A percentile compares a stretch with the other conserved stretches of the same genome.
These are phyloP conservation scores for Verticillium nubilum DNA, from an alignment of 2,329 filamentous ascomycete species.

Conservation along the genomic window DNA sequence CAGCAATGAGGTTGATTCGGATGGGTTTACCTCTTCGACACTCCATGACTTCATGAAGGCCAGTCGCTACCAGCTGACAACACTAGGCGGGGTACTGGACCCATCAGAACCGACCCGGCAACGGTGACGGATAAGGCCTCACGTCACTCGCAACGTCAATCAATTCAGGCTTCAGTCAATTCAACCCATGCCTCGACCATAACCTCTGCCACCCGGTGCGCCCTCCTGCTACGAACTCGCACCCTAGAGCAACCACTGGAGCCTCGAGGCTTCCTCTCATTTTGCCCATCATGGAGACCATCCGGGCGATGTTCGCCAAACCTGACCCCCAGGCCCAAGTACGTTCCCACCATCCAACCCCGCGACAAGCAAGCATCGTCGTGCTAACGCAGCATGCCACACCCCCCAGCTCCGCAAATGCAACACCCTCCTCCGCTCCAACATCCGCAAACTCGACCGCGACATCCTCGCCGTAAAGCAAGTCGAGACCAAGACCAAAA, in stretches of 20 bases:
- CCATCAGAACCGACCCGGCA: not conserved
- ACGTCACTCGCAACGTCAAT: not conserved
- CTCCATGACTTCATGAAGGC: not conserved
- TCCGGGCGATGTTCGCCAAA: slow-evolving; percentile 82
- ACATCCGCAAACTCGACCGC: slow-evolving; percentile 90
- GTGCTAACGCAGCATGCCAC: not conserved
- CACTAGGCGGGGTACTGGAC: not conserved
- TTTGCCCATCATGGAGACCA: slow-evolving; percentile 66
- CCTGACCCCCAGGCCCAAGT: slow-evolving; percentile 93
- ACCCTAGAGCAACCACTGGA: not conserved
- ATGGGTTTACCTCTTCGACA: not conserved
- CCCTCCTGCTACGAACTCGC: not conserved
- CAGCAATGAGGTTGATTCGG: too few relatives aligned
- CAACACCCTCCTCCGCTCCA: slow-evolving; percentile 81
- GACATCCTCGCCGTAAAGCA: slow-evolving; percentile 76
- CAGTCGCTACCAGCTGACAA: not conserved
- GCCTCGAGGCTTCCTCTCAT: slow-evolving; percentile 1
- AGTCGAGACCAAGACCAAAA: slow-evolving; percentile 79
- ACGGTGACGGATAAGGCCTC: not conserved
- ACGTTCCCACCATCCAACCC: slow-evolving; percentile 19
- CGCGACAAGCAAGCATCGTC: not conserved
- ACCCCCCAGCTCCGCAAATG: slow-evolving; percentile 80
- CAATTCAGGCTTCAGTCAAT: not conserved
- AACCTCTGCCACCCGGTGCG: not conserved
- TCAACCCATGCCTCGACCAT: not conserved